Base-by-base conservation (phyloP, 148 eudicot genomes). In the Limonium bicolor region DNA sequence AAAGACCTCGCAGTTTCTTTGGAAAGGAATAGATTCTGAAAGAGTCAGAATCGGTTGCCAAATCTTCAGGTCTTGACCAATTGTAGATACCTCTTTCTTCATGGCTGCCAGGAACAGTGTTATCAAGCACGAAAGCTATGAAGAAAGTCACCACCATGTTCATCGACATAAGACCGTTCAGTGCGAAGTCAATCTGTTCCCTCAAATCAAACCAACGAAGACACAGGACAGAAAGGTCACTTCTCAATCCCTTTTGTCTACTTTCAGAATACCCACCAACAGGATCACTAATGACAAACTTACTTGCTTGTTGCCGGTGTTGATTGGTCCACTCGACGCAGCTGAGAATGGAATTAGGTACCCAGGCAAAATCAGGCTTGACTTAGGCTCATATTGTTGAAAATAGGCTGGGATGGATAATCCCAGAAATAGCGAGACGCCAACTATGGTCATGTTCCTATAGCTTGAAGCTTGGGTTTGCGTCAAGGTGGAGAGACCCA, bases 111-210 rank as follows among this genome's bases (percentile, higher is more conserved):
- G 97, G 97, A 19, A 80, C 95, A 0, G 93, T 90, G 61, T 84
- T 84, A 67, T 90, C 97, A 15, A 90, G 63, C 47, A 84, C 31
- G 31, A 90, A 56, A 20, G 97, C 97, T 49, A 90, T 66, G 62
- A 90, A 53, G 47, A 90, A 62, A 16, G 93, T 75, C 55, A 90
- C 87, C 60, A 90, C 87, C 93, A 84, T 74, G 69, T 61, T 90
- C 69, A 90, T 48, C 1, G 95, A 90, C 34, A 90, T 52, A 31
- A 90, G 80, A 13, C 75, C 97, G 19, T 90, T 90, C 17, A 78
- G 18, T 7, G 84, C 92, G 58, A 90, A 84, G 73, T 90, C 87
- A 40, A 90, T 55, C 97, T 90, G 87, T 30, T 30, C 44, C 12
- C 0, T 17, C 13, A 10, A 44, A 27, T 16, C 37, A 37, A 10